These are phyloP conservation scores for Cercospora canescens DNA, from an alignment of 2,329 filamentous ascomycete species.

Conservation along the genomic window DNA sequence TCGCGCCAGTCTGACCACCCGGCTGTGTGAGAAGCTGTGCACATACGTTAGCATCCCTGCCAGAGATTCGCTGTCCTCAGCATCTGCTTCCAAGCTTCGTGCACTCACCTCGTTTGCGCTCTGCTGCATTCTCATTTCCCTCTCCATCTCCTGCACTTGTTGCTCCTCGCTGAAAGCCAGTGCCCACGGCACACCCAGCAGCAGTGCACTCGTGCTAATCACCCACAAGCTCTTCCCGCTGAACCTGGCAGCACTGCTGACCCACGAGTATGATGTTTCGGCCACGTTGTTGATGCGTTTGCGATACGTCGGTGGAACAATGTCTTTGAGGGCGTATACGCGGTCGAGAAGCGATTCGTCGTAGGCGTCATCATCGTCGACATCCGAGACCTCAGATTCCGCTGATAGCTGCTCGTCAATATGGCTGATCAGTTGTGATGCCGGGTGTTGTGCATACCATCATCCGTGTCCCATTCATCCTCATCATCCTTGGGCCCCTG, in stretches of 20 bases:
- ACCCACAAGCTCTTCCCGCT: constrained; percentile 89
- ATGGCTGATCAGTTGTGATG: background rate
- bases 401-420: constrained; percentile 15
- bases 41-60: constrained; percentile 15
- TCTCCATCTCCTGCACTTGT: constrained; percentile 95
- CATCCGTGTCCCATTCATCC: constrained; percentile 85
- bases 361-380: constrained; percentile 65
- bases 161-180: constrained; percentile 94
- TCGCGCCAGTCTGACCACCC: constrained; percentile 24
- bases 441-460: constrained; percentile 61
- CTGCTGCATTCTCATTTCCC: constrained; percentile 95
- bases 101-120: constrained; percentile 72
- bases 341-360: constrained; percentile 46
- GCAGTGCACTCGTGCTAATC: constrained; percentile 81
- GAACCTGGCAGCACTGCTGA: constrained; percentile 65
- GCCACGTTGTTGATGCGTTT: constrained; percentile 42
- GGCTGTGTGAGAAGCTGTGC: constrained; percentile 29
- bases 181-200: constrained; percentile 91
- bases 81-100: background rate
- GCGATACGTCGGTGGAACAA: constrained; percentile 47
- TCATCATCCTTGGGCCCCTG: constrained; percentile 67
- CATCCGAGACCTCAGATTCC: constrained; percentile 74
- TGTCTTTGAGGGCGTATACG: constrained; percentile 46
- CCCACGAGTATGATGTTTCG: constrained; percentile 56
- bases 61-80: background rate